Percentiles rank a stretch among this genome's conserved stretches.
Evolutionary conservation across 2,329 filamentous ascomycete species (phyloP).

Genomic region (Sphaerulina populicola): DNA sequence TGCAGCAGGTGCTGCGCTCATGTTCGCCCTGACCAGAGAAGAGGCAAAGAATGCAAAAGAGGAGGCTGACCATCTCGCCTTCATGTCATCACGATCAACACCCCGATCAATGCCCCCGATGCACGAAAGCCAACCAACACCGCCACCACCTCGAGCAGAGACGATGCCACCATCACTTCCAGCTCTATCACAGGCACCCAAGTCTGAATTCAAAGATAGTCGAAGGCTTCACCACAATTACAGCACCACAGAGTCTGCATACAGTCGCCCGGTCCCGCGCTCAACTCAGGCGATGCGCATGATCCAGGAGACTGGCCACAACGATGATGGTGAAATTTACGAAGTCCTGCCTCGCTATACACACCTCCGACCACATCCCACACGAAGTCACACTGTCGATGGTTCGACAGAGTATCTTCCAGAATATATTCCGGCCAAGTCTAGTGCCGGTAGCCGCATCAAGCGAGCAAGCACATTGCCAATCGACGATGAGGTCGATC

Average conservation of each 20-base stretch:
- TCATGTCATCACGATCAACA: slow-evolving; percentile 17
- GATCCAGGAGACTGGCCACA: slow-evolving; percentile 34
- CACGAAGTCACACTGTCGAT: slow-evolving; percentile 24
- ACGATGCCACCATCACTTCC: slow-evolving; percentile 17
- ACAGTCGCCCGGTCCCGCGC: slow-evolving; percentile 21
- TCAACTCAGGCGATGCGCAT: slow-evolving; percentile 28
- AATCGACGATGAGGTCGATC: slow-evolving; percentile 10
- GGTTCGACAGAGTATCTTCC: slow-evolving; percentile 20
- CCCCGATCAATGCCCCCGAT: slow-evolving; percentile 16
- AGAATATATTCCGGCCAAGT: slow-evolving; percentile 7
- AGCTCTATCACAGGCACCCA: slow-evolving; percentile 29
- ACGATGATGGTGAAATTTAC: slow-evolving; percentile 23
- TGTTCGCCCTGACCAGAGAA: slow-evolving; percentile 63
- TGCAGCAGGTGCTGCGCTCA: slow-evolving; percentile 66
- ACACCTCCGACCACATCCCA: slow-evolving; percentile 18
- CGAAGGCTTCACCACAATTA: slow-evolving; percentile 23
- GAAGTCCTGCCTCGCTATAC: slow-evolving; percentile 23
- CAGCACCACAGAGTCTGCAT: slow-evolving; percentile 28
- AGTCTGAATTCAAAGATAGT: slow-evolving; percentile 6
- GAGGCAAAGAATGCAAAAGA: slow-evolving; percentile 44
- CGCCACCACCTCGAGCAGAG: slow-evolving; percentile 13
- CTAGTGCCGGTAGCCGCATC: slow-evolving; percentile 9
- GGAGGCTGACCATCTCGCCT: slow-evolving; percentile 32
- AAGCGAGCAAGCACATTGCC: slow-evolving; percentile 21
- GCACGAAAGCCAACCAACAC: slow-evolving; percentile 8